Evolutionary conservation across 768 basidiomycete species (phyloP).

Genomic region (Agaricus subrufescens): DNA sequence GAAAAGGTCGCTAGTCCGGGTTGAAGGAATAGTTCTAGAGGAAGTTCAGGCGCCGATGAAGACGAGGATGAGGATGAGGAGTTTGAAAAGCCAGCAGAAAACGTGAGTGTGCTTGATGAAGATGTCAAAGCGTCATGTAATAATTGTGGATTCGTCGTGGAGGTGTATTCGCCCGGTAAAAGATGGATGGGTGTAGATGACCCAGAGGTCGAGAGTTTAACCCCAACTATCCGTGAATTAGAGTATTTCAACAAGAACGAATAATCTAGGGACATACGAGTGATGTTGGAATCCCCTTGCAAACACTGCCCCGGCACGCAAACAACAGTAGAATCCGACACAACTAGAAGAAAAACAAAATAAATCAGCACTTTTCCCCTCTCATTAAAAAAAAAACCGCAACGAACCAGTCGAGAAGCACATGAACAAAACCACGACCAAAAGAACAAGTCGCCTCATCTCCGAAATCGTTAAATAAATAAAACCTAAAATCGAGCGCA

Average conservation of each 20-base stretch:
- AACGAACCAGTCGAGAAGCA: conserved; percentile 5
- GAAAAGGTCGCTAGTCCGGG: conserved; percentile 68
- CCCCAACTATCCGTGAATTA: conserved; percentile 50
- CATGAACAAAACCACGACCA: not conserved
- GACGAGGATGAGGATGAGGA: conserved; percentile 23
- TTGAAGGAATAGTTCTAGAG: conserved; percentile 59
- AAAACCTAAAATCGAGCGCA: too few relatives aligned
- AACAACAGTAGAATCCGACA: conserved; percentile 58
- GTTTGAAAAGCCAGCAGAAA: conserved; percentile 62
- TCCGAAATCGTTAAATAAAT: not conserved
- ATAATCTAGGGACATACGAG: conserved; percentile 45
- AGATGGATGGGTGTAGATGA: conserved; percentile 54
- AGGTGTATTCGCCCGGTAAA: conserved; percentile 73
- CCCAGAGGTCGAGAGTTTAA: conserved; percentile 53
- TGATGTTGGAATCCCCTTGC: conserved; percentile 72
- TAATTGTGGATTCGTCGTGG: conserved; percentile 66
- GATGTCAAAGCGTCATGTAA: conserved; percentile 65
- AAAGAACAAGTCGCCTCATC: not conserved
- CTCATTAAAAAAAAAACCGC: not conserved
- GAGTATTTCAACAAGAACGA: conserved; percentile 15
- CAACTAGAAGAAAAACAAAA: conserved; percentile 27
- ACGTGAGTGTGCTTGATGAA: conserved; percentile 50
- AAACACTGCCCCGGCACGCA: conserved; percentile 88
- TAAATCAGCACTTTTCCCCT: not conserved
- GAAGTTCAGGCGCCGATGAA: conserved; percentile 36